Evolutionary conservation across 2,329 filamentous ascomycete species (phyloP), one percentile per base, ranked within the genome.

Genomic region (Talaromyces piceae): DNA sequence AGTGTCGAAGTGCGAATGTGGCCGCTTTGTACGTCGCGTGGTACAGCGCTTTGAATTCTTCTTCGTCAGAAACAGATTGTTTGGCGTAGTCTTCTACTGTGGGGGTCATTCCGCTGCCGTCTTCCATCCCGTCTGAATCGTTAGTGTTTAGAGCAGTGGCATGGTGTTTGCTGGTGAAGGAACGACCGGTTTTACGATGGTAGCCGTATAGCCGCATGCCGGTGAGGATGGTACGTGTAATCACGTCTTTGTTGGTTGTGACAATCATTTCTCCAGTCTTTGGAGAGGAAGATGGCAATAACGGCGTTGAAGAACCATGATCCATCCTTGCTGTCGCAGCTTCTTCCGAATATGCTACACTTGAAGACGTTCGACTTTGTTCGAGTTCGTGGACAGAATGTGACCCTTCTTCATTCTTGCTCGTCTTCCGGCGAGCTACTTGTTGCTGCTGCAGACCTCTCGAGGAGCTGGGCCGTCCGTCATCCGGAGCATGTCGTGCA

Each of bases 161-260:
- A 26, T 45, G 33, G 31, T 53, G 50, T 31, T 60, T 63, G 45
- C 47, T 54, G n/a, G 54, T 55, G 30, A 57, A 53, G 5, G 61
- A 54, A 27, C 60, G 62, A 22, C 53, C 57, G 4, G 59, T 57
- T 5, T 65, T 57, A 18, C 70, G 66, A 57, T 71, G 65, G 53
- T 65, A 73, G 1, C 70, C 70, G 49, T 72, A 73, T 3, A 73
- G 56, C 9, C 70, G 68, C 69, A 73, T 69, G 52, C 68, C 71
- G 1, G 70, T 73, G 49, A 73, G 54, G 6, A 72, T 71, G 2
- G 68, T 72, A 43, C 70, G 67, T 7, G 67, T 70, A 27, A 72
- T 67, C 18, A 67, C 59, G 37, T 66, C 65, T 52, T 72, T 72
- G 44, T 73, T 73, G 25, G 69, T 59, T 1, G 65, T 50, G 41